phyloP scores from a whole-genome alignment of 164 flowering plant species.

The Brasenia schreberi region DNA sequence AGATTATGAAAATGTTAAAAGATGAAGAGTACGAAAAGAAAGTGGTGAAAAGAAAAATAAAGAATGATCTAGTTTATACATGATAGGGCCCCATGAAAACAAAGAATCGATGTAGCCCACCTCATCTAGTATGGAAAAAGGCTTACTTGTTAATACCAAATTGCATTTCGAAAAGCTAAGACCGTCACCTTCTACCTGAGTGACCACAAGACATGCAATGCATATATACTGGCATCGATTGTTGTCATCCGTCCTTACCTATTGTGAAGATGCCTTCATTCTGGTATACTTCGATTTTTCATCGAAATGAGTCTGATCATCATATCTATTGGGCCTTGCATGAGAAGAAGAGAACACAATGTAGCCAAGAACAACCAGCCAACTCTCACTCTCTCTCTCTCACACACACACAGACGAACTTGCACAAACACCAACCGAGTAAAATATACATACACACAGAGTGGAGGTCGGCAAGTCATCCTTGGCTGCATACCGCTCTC shows the following conservation, averaged over 20 bases:
- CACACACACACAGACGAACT: neutral
- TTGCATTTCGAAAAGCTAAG: neutral
- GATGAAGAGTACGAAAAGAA: too few species aligned
- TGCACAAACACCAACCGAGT: conserved; percentile 1
- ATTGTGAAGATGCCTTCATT: neutral
- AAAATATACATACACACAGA: neutral
- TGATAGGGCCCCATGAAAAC: too few species aligned
- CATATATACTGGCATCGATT: neutral
- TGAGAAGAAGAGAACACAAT: conserved; percentile 33
- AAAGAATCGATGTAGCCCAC: too few species aligned
- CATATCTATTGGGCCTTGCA: conserved; percentile 14
- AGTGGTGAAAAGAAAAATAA: too few species aligned
- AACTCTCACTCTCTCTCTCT: conserved; percentile 4
- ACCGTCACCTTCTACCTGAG: neutral
- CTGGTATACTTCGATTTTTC: neutral
- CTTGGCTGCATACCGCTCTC: conserved; percentile 32
- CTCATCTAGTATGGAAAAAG: too few species aligned
- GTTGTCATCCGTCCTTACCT: neutral
- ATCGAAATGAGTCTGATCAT: neutral
- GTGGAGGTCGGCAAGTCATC: conserved; percentile 28
- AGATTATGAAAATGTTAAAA: too few species aligned
- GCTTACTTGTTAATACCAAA: too few species aligned
- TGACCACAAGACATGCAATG: neutral
- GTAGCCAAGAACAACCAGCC: conserved; percentile 40
- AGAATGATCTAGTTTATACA: too few species aligned